Evolutionary conservation across 2,329 filamentous ascomycete species (phyloP).

Genomic region (Aspergillus jensenii): DNA sequence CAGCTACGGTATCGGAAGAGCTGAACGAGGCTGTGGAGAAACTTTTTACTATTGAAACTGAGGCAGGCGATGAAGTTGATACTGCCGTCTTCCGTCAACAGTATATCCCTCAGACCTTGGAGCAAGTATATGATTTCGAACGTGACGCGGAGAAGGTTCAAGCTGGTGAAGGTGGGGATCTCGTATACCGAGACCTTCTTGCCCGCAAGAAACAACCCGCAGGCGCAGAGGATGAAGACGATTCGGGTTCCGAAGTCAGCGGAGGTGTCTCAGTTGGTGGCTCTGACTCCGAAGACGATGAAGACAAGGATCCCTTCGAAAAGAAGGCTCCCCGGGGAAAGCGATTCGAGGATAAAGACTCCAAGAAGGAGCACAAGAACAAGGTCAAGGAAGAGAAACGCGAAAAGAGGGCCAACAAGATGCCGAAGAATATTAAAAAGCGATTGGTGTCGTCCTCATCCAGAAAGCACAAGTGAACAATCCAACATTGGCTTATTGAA

Average conservation of each 20-base stretch:
- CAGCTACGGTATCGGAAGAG: slow-evolving; percentile 47
- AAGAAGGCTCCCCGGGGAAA: slow-evolving; percentile 74
- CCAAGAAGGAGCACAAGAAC: slow-evolving; percentile 83
- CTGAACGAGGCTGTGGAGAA: slow-evolving; percentile 65
- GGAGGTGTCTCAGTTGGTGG: slow-evolving; percentile 33
- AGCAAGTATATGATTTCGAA: slow-evolving; percentile 95
- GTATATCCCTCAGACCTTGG: slow-evolving; percentile 92
- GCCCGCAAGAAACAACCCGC: slow-evolving; percentile 57
- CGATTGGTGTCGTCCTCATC: slow-evolving; percentile 31
- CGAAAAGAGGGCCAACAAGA: slow-evolving; percentile 90
- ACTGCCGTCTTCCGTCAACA: slow-evolving; percentile 93
- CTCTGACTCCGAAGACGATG: slow-evolving; percentile 46
- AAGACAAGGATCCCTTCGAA: slow-evolving; percentile 52
- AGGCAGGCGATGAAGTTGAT: slow-evolving; percentile 64
- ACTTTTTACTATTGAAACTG: slow-evolving; percentile 61
- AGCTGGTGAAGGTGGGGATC: slow-evolving; percentile 69
- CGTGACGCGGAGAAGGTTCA: slow-evolving; percentile 78
- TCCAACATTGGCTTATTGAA: too few species aligned
- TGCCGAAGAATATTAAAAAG: slow-evolving; percentile 96
- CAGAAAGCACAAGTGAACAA: slow-evolving; percentile 28
- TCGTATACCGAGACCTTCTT: slow-evolving; percentile 82
- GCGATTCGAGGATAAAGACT: slow-evolving; percentile 86
- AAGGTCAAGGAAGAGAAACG: slow-evolving; percentile 94
- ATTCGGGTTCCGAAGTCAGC: slow-evolving; percentile 34
- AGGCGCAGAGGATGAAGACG: slow-evolving; percentile 36